Evolutionary conservation across 371 early-diverging fungal species (phyloP), one percentile per base, ranked within the genome.

Genomic region (Conidiobolus incongruus): DNA sequence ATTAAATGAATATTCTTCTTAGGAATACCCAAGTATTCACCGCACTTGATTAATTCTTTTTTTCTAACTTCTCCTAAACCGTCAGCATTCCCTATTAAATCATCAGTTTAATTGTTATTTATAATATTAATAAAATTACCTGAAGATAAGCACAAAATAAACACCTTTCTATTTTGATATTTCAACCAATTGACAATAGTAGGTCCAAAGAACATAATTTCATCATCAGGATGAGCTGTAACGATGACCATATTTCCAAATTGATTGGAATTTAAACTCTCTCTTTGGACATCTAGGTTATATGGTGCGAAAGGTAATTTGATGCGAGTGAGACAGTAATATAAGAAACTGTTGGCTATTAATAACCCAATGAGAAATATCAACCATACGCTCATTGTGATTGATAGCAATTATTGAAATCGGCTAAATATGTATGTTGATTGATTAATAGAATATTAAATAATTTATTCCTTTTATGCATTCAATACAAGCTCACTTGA

Each of bases 211-310:
- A 99, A 99, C 94, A 98, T 91, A 60, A 87, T 88, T 55, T 99
- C 99, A 63, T 99, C 99, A 63, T 99, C 99, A 1, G 98, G 97
- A 62, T 99, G 99, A 19, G 99, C 97, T 15, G 78, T 87, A 23
- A 95, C 63, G 19, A 98, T 55, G 12, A 90, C 55, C 5, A 84
- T 65, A 12, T 36, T 44, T 3, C 26, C 26, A 26, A 26, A 26
- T 26, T 26, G 3, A 26, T 26, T 8, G 8, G 4, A 4, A 26
- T 3, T 26, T 26, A 26, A 26, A 8, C 26, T 26, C 8, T 26
- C 26, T 26, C 8, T 3, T 26, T 4, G 3, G 26, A 26, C 26
- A 8, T 26, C 8, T 8, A 26, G 8, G 26, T 26, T 26, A 26
- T 4, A 26, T 26, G 26, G 8, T 26, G 26, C 26, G 8, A 26